Evolutionary conservation across 768 basidiomycete genomes (phyloP), one percentile per base, ranked within the genome.

Genomic region (Trametes punicea): DNA sequence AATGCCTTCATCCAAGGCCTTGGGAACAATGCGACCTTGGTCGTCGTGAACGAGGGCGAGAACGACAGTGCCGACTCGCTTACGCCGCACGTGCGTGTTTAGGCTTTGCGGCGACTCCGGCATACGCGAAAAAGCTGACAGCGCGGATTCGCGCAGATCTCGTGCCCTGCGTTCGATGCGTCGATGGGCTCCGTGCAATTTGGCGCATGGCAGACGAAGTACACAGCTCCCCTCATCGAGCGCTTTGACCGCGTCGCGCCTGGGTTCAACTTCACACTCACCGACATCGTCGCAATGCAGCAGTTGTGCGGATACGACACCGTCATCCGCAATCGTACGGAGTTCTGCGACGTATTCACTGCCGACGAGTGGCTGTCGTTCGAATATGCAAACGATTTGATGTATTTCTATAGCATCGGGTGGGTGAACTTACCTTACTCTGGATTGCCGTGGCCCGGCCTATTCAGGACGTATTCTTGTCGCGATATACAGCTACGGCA

Each of bases 331-430:
- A 61, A 61, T 34, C 23, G 20, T 3, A 59, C 49, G 13, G 54
- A 56, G 38, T 61, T 61, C 55, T 61, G 60, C 47, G 31, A 59
- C 27, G 39, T 51, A 31, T 61, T 64, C 48, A 55, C 52, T 15
- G 53, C 56, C 18, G 56, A 61, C 27, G 60, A 64, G 25, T 64
- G 62, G 62, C 46, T 64, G 4, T 57, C 44, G 8, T 64, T 64
- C 27, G 62, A 64, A 53, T 64, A 61, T 27, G 60, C 56, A 38
- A 64, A 64, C 31, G 62, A 61, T 45, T 41, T 64, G 20, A 59
- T 56, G 59, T 61, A 64, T 42, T 63, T 63, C 40, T 61, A 61
- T 21, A 61, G 59, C 41, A 55, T 63, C 23, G 62, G 59, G 62
- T 63, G 48, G 0, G 59, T 50, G 2, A 21, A 26, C 36, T 9